phyloP scores from a whole-genome alignment of 176 grass and related monocot species.

The Bromus sterilis region DNA sequence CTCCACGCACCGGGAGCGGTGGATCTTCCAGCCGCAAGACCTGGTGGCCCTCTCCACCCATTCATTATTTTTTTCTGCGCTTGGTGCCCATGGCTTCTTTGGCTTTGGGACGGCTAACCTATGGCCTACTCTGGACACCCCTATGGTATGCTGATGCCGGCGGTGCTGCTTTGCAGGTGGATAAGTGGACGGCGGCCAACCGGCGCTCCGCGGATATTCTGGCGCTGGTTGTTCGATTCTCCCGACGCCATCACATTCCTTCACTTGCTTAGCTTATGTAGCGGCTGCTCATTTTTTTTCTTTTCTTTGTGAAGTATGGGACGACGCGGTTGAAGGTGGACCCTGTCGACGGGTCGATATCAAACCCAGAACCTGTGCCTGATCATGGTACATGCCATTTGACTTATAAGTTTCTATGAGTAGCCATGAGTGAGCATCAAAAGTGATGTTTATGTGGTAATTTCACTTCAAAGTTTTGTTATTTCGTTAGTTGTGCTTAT shows the following conservation, averaged over 20 bases:
- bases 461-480: conserved; percentile 9
- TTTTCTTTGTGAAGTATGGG: conserved; percentile 58
- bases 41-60: conserved; percentile 33
- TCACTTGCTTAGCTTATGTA: background rate
- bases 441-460: background rate
- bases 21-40: conserved; percentile 82
- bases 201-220: conserved; percentile 53
- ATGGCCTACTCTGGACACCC: background rate
- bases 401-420: background rate
- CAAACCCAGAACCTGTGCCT: conserved; percentile 51
- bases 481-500: conserved; percentile 3
- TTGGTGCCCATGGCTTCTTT: background rate
- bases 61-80: background rate
- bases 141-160: background rate
- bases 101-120: background rate
- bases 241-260: background rate
- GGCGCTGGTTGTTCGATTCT: conserved; percentile 41
- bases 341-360: conserved; percentile 56
- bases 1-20: conserved; percentile 72
- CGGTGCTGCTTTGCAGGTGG: conserved; percentile 40
- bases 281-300: conserved; percentile 8
- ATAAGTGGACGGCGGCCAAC: conserved; percentile 46
- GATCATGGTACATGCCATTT: conserved; percentile 44
- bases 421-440: background rate
- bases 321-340: conserved; percentile 63